Evolutionary conservation across 768 basidiomycete species (phyloP), one percentile per base, ranked within the genome.

Genomic region (Russula virescens): DNA sequence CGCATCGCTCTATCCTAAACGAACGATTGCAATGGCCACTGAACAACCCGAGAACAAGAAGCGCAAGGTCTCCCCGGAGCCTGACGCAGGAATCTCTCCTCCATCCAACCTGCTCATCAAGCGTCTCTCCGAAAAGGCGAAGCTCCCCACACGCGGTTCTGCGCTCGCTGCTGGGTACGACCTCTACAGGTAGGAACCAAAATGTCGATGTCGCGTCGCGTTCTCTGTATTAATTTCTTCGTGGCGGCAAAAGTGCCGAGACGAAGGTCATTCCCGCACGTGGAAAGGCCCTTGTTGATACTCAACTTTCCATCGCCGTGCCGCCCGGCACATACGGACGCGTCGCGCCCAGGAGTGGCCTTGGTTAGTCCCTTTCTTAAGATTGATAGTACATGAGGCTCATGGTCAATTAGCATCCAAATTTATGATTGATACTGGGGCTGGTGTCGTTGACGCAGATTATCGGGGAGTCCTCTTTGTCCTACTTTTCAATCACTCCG

Each of bases 351-450:
- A 84, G 96, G 25, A 93, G 89, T 72, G 97, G 97, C 21, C 85
- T 98, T 28, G 96, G 96, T 97, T 18, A 40, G 31, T 31, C 31
- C 23, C 23, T 25, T 45, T 35, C 47, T 25, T 58, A 28, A n/a
- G 2, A 9, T 34, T 19, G 9, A 23, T 50, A 47, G 21, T 35
- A 46, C 31, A 14, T 21, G 16, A 14, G 21, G 52, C 31, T 62
- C 18, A 31, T 46, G 21, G 49, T 47, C 40, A 65, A 25, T 19
- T 65, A 97, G 97, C 97, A 21, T 90, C 91, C 18, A 99, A 99
- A 72, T 94, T 92, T 73, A 94, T 93, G 86, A 98, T 98, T 62
- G 91, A 95, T 71, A 98, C 96, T 0, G 97, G 97, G 1, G 97
- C 97, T 13, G 97, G 96, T 23, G 97, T 99, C 8, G 83, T 99